These are phyloP conservation scores for Themeda triandra DNA, from an alignment of 176 grass and related monocot genomes.

Conservation along the genomic window DNA sequence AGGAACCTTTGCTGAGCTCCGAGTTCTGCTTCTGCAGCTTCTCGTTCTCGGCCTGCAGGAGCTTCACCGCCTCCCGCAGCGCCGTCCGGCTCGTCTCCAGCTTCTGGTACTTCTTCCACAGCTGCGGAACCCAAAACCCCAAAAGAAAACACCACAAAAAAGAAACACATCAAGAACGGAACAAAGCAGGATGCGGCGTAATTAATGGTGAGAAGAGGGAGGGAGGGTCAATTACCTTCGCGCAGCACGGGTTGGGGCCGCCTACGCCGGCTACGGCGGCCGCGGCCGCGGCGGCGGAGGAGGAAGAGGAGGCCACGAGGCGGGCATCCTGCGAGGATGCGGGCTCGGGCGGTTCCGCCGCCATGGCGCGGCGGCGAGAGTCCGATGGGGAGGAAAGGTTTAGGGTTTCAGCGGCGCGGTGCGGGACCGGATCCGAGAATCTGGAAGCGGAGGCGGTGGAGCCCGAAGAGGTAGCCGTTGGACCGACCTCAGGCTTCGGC, in stretches of 20 bases:
- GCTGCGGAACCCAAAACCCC: constrained; percentile 26
- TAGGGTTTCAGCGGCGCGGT: constrained; percentile 25
- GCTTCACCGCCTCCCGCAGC: constrained; percentile 57
- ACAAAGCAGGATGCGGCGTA: neutral
- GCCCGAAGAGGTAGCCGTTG: neutral
- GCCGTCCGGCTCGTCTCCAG: constrained; percentile 40
- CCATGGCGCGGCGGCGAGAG: constrained; percentile 18
- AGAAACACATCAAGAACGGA: neutral
- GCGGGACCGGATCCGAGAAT: neutral
- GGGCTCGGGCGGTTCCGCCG: constrained; percentile 19
- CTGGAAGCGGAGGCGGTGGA: constrained; percentile 10
- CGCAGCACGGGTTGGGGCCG: constrained; percentile 61
- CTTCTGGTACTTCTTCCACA: constrained; percentile 68
- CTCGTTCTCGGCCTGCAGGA: constrained; percentile 43
- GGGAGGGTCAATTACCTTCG: constrained; percentile 37
- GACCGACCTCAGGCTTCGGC: neutral
- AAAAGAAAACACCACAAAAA: neutral
- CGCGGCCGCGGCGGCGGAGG: neutral
- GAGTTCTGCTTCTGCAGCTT: constrained; percentile 46
- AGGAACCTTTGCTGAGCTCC: constrained; percentile 49
- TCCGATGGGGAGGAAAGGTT: neutral
- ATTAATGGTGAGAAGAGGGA: neutral
- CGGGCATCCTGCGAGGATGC: constrained; percentile 8
- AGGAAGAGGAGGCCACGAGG: neutral
- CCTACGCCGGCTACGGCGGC: neutral